Conservation (phyloP, 768 basidiomycete species). For the Tulasnella sp. region DNA sequence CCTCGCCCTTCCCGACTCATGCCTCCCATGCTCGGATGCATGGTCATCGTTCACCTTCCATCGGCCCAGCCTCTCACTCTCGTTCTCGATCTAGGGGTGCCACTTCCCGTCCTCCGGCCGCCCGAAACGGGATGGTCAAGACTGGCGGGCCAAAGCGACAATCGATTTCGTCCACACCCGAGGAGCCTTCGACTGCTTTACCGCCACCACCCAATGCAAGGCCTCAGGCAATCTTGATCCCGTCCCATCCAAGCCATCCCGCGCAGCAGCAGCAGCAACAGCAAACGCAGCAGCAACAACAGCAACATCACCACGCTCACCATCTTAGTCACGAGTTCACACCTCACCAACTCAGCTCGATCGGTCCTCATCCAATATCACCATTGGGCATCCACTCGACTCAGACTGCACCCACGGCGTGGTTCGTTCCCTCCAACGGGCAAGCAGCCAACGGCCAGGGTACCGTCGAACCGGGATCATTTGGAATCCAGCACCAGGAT, state of each 20-base stretch:
- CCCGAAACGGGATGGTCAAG: conserved; percentile 23
- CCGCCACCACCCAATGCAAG: conserved; percentile 39
- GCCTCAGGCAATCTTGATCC: conserved; percentile 54
- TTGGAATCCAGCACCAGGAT: not conserved
- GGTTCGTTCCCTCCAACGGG: conserved; percentile 15
- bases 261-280: not conserved
- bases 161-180: conserved; percentile 42
- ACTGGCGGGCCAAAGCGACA: conserved; percentile 24
- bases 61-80: conserved; percentile 29
- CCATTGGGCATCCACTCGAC: conserved; percentile 15
- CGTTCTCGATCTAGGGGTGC: conserved; percentile 37
- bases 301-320: not conserved
- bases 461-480: conserved; percentile 10
- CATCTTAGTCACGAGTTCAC: conserved; percentile 19
- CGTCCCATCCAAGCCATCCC: conserved; percentile 4
- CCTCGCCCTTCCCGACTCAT: conserved; percentile 47
- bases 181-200: not conserved
- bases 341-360: conserved; percentile 4
- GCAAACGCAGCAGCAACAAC: not conserved
- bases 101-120: conserved; percentile 29
- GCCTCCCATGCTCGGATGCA: conserved; percentile 26
- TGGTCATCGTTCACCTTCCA: conserved; percentile 20
- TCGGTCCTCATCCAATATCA: conserved; percentile 17
- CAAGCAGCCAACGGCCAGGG: not conserved
- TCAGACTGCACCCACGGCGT: conserved; percentile 13